phyloP scores from a whole-genome alignment of 164 flowering plant species.

The Annona squamosa region DNA sequence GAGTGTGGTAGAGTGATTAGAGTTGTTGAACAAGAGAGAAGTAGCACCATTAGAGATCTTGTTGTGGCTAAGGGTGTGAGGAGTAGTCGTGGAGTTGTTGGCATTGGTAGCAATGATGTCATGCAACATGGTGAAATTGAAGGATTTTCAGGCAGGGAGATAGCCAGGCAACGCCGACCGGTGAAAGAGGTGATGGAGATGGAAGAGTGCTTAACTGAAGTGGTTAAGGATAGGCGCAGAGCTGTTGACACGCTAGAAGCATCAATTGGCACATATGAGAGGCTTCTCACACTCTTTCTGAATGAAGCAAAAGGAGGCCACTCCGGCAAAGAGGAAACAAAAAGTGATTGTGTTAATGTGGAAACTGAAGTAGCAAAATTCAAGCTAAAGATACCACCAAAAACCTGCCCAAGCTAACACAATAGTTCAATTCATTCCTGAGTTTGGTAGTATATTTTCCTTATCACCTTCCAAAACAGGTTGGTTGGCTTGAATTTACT shows the following conservation, averaged over 20 bases:
- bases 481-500: too few species aligned
- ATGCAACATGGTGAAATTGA: background rate
- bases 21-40: constrained; percentile 21
- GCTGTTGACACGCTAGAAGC: constrained; percentile 38
- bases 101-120: background rate
- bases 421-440: too few species aligned
- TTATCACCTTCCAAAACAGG: too few species aligned
- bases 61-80: constrained; percentile 25
- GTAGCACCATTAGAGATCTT: constrained; percentile 21
- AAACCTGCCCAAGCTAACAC: too few species aligned
- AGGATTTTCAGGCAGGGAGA: constrained; percentile 18
- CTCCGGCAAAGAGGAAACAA: background rate
- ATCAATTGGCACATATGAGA: constrained; percentile 36
- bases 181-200: constrained; percentile 24
- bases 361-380: too few species aligned
- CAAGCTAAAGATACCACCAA: too few species aligned
- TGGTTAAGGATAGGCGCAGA: constrained; percentile 29
- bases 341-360: background rate
- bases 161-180: constrained; percentile 5
- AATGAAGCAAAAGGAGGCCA: constrained; percentile 30
- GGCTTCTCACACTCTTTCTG: constrained; percentile 37
- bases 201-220: constrained; percentile 26
- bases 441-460: too few species aligned
- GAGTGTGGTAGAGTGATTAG: constrained; percentile 17
- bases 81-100: background rate